Percentiles rank a stretch among this genome's conserved stretches.
Evolutionary conservation across 2,329 filamentous ascomycete species (phyloP).

Genomic region (Endoconidiophora laricicola): DNA sequence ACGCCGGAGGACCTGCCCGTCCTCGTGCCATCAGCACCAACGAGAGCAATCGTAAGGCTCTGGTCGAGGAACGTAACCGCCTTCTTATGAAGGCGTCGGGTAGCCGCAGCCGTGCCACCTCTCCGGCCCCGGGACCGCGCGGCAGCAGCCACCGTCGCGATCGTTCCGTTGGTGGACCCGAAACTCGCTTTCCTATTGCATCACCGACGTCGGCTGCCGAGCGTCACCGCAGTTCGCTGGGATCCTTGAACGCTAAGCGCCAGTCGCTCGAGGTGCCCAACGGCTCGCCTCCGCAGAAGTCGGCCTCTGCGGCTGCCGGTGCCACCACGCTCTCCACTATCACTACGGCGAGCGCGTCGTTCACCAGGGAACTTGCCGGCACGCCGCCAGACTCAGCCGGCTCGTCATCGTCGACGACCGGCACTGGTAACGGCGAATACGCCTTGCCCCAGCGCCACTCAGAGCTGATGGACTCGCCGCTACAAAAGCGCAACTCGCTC

Average conservation of each 20-base stretch:
- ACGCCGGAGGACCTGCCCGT: conserved; percentile 36
- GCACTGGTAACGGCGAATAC: conserved; percentile 1
- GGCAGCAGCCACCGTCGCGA: conserved; percentile 55
- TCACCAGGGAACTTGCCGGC: conserved; percentile 10
- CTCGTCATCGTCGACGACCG: conserved; percentile 13
- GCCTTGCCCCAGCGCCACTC: conserved; percentile 11
- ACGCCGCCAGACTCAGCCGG: conserved; percentile 15
- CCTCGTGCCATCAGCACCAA: conserved; percentile 85
- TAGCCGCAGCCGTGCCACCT: conserved; percentile 55
- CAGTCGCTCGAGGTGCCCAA: conserved; percentile 71
- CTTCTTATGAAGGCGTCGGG: conserved; percentile 49
- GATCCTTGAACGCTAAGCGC: conserved; percentile 38
- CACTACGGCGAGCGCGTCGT: conserved; percentile 8
- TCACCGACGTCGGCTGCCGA: conserved; percentile 40
- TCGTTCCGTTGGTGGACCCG: conserved; percentile 54
- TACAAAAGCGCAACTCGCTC: conserved; percentile 50
- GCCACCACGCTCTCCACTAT: not conserved
- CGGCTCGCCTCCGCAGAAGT: conserved; percentile 18
- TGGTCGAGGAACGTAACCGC: conserved; percentile 85
- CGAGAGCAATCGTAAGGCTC: conserved; percentile 82
- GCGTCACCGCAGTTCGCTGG: conserved; percentile 33
- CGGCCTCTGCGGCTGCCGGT: conserved; percentile 15
- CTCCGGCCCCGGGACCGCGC: conserved; percentile 46
- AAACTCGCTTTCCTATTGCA: conserved; percentile 74
- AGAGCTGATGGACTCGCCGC: conserved; percentile 16